Percentiles rank a stretch among this genome's conserved stretches.
These are phyloP conservation scores for Colletotrichum gloeosporioides DNA, from an alignment of 2,329 filamentous ascomycete genomes.

Conservation along the genomic window DNA sequence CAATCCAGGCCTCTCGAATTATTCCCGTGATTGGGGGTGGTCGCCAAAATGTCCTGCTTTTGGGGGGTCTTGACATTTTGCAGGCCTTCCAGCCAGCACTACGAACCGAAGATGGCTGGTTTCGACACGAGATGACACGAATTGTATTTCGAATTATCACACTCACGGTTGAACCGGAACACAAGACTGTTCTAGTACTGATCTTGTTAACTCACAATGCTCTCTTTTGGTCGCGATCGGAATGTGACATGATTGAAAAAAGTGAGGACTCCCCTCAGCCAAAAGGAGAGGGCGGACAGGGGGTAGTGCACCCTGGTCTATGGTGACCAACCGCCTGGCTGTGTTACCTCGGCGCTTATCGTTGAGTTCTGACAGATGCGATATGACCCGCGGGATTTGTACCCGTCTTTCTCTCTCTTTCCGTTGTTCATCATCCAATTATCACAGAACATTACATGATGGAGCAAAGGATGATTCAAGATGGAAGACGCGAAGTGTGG, in stretches of 20 bases:
- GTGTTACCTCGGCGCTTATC: background rate
- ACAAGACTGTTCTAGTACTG: too few species aligned
- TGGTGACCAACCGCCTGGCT: background rate
- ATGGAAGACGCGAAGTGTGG: background rate
- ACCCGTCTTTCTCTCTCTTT: background rate
- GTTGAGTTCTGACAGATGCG: background rate
- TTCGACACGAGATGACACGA: too few species aligned
- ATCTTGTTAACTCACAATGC: background rate
- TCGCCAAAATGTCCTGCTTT: too few species aligned
- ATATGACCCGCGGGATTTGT: background rate
- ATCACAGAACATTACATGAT: background rate
- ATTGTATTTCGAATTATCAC: too few species aligned
- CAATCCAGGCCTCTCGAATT: too few species aligned
- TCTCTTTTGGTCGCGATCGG: background rate
- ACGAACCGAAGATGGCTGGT: too few species aligned
- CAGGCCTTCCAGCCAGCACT: too few species aligned
- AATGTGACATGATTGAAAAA: background rate
- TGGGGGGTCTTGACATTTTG: too few species aligned
- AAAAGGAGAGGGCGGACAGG: background rate
- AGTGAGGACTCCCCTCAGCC: background rate
- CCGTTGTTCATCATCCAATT: background rate
- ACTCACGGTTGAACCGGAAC: too few species aligned
- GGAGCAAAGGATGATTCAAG: background rate
- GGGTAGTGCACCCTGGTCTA: background rate
- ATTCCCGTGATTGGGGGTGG: too few species aligned